phyloP scores from a whole-genome alignment of 1,284 basidiomycete species.

The Tremellales sp. region DNA sequence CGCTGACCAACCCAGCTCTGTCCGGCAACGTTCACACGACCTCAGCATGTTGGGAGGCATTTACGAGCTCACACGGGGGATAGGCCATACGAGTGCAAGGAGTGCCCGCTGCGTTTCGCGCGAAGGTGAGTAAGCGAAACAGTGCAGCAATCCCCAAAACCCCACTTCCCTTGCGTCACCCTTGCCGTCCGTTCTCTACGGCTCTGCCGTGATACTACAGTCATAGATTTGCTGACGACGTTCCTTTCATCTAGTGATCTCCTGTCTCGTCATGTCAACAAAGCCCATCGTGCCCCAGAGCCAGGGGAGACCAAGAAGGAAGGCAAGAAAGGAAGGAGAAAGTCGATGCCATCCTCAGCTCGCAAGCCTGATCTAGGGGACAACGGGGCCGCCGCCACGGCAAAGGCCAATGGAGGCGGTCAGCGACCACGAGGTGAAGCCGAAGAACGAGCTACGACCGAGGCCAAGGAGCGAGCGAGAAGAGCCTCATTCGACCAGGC shows the following conservation, averaged over 20 bases:
- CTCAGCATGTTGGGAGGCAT: conserved; percentile 83
- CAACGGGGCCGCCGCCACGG: background rate
- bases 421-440: background rate
- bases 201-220: background rate
- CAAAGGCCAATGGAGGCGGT: background rate
- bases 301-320: conserved; percentile 50
- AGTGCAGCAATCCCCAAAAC: conserved; percentile 1
- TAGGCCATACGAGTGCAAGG: conserved; percentile 81
- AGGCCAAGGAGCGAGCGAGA: conserved; percentile 7
- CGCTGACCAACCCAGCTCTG: conserved; percentile 53
- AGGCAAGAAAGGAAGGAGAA: conserved; percentile 32
- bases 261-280: conserved; percentile 81
- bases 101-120: conserved; percentile 84
- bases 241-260: conserved; percentile 60
- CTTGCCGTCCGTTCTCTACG: conserved; percentile 5
- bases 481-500: conserved; percentile 5
- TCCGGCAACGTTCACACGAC: conserved; percentile 78
- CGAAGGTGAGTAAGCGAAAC: conserved; percentile 57
- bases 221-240: background rate
- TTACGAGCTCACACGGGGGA: conserved; percentile 91
- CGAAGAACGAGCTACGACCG: background rate
- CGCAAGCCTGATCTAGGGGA: background rate
- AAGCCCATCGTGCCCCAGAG: conserved; percentile 64
- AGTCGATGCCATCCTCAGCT: conserved; percentile 23
- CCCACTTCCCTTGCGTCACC: background rate